Evolutionary conservation across 2,329 filamentous ascomycete species (phyloP).

Genomic region (Coniochaeta sp.): DNA sequence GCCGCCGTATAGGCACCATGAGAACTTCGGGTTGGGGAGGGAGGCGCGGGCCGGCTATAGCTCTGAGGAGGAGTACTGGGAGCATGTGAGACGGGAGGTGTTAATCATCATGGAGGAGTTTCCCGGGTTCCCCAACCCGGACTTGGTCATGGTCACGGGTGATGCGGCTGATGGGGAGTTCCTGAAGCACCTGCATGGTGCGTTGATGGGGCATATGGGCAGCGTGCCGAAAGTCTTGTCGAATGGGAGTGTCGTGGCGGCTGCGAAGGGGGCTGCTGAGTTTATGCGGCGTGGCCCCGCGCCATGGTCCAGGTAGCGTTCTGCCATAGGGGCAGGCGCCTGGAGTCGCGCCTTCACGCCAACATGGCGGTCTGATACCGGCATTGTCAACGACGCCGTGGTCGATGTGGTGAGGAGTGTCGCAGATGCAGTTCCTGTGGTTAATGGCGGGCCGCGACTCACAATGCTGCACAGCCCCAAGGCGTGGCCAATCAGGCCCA

Average conservation of each 20-base stretch:
- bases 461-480: too few relatives aligned
- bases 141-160: not conserved
- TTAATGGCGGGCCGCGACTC: too few relatives aligned
- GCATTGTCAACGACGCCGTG: too few relatives aligned
- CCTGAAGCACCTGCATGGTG: not conserved
- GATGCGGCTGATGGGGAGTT: not conserved
- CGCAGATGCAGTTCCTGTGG: too few relatives aligned
- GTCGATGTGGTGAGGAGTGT: too few relatives aligned
- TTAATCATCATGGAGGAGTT: not conserved
- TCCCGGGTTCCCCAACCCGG: not conserved
- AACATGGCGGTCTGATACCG: too few relatives aligned
- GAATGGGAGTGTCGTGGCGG: not conserved
- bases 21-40: not conserved
- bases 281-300: not conserved
- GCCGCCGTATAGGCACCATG: not conserved
- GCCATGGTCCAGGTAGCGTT: not conserved
- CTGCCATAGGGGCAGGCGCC: too few relatives aligned
- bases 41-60: not conserved
- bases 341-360: too few relatives aligned
- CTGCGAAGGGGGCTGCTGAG: not conserved
- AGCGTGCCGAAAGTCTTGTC: not conserved
- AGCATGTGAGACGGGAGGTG: not conserved
- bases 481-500: too few relatives aligned
- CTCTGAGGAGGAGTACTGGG: not conserved
- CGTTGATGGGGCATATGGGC: not conserved